A percentile compares a stretch with the other conserved stretches of the same genome.
These are phyloP conservation scores for Ensete ventricosum DNA, from an alignment of 176 grass and related monocot species.

Conservation along the genomic window DNA sequence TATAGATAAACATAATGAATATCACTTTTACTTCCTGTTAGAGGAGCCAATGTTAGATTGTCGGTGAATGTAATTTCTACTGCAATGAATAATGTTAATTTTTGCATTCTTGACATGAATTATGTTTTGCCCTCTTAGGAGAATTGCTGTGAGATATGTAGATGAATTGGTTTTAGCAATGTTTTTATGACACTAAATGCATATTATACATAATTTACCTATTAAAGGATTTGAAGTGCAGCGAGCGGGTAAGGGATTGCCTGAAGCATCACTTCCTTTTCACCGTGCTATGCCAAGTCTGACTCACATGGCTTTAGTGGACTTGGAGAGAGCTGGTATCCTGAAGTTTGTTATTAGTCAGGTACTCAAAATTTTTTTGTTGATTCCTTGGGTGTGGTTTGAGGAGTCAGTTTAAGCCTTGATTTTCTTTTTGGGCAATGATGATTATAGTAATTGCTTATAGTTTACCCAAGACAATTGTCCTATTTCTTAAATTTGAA, in stretches of 20 bases:
- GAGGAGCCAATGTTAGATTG: no score
- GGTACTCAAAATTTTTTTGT: slow-evolving; percentile 23
- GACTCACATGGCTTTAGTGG: slow-evolving; percentile 92
- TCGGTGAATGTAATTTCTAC: not conserved
- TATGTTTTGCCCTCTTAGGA: not conserved
- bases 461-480: not conserved
- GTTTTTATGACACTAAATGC: no score
- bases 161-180: slow-evolving; percentile 13
- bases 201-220: slow-evolving; percentile 3
- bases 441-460: not conserved
- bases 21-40: no score
- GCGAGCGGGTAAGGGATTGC: slow-evolving; percentile 72
- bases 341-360: slow-evolving; percentile 94
- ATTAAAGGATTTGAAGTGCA: slow-evolving; percentile 29
- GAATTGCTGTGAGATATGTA: not conserved
- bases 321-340: slow-evolving; percentile 61
- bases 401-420: not conserved
- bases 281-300: slow-evolving; percentile 76
- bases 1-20: no score
- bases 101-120: not conserved
- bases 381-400: not conserved
- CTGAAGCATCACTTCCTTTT: slow-evolving; percentile 80
- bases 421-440: not conserved
- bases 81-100: not conserved
- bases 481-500: not conserved